phyloP scores from a whole-genome alignment of 108 stramenopile species.

The Epipyxis sp. region DNA sequence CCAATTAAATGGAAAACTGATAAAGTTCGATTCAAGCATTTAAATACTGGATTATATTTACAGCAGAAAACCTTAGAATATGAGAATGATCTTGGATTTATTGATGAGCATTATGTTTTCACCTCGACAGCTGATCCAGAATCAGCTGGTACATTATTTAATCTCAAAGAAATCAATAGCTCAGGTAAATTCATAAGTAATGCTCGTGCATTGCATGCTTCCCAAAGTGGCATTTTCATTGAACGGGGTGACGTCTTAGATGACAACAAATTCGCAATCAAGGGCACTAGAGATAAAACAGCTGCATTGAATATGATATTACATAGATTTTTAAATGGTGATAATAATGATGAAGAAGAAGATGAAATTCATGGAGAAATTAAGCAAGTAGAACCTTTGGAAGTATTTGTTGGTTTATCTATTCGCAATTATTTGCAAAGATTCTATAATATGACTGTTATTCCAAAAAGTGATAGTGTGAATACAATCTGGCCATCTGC shows the following conservation, averaged over 20 bases:
- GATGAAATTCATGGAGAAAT: not conserved
- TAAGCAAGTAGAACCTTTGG: constrained; percentile 31
- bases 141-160: not conserved
- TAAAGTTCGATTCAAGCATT: constrained; percentile 34
- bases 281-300: constrained; percentile 11
- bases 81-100: not conserved
- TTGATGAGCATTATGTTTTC: not conserved
- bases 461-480: constrained; percentile 1
- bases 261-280: not conserved
- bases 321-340: not conserved
- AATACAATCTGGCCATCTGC: constrained; percentile 16
- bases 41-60: constrained; percentile 36
- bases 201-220: not conserved
- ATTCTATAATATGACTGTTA: not conserved
- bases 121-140: not conserved
- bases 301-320: constrained; percentile 16
- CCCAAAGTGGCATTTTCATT: not conserved
- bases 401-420: constrained; percentile 18
- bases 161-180: not conserved
- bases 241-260: constrained; percentile 28
- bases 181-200: not conserved
- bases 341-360: constrained; percentile 7
- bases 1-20: constrained; percentile 27
- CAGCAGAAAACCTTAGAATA: not conserved
- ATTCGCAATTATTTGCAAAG: not conserved